Base-by-base conservation (phyloP, 1,284 basidiomycete genomes). In the Salmacisia buchloeana region DNA sequence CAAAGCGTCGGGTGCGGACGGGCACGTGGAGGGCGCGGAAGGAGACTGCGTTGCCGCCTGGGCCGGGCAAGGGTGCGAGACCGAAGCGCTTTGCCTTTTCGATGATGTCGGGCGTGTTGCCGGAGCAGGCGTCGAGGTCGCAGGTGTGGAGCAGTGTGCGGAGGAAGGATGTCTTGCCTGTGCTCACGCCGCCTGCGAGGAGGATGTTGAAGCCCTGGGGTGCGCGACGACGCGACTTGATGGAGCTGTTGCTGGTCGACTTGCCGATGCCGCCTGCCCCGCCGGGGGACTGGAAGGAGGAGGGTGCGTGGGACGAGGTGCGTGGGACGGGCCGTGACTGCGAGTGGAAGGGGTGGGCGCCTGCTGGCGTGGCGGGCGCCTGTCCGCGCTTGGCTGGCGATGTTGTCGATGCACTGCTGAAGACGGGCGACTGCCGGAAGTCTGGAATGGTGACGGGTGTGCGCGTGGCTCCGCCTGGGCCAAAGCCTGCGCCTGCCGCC, bases 191-290 rank as follows among this genome's bases (percentile, higher is more conserved):
- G 27, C 49, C 49, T 12, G 49, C 49, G 29, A 54, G 49, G 27
- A 54, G 49, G 49, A 54, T n/a, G 29, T 54, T 54, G 49, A 54
- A 54, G 29, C 49, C 49, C 31, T 54, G 49, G n/a, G 49, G 49
- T 31, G 49, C 49, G 15, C 49, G 49, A 33, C 49, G 49, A 31
- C 49, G 25, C 6, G 25, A 18, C 49, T 54, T 54, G 49, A 54
- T 27, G 2, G 49, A 54, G 7, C 49, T 31, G 25, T 27, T 54
- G 49, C 49, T 54, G 49, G 49, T 54, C 15, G 49, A 54, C 15
- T 54, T 54, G 49, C 29, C 18, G 25, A 54, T 29, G 15, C 49
- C 49, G 6, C 27, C 49, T 54, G 49, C 49, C n/a, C n/a, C n/a
- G 23, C 49, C 49, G 15, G 49, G 27, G 1, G 41, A 43, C 18